Evolutionary conservation across 352 stramenopile species (phyloP).

Genomic region (Phytophthora nicotianae): DNA sequence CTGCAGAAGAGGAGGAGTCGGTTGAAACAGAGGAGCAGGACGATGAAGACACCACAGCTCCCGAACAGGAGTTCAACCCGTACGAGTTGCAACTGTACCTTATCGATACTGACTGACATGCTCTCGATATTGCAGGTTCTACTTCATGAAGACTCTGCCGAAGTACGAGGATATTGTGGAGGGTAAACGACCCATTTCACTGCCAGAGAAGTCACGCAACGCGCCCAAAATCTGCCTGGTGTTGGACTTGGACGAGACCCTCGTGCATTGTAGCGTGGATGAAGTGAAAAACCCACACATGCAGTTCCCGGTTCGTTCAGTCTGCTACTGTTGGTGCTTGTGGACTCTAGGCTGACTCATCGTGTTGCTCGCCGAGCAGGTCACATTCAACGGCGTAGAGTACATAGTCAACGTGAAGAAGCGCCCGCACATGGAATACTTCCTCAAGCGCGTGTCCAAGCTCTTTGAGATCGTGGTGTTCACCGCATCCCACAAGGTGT

Average conservation of each 20-base stretch:
- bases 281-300: constrained; percentile 93
- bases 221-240: constrained; percentile 86
- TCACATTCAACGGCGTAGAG: constrained; percentile 94
- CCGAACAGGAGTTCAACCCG: constrained; percentile 83
- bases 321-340: not conserved
- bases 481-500: constrained; percentile 95
- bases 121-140: constrained; percentile 53
- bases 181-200: constrained; percentile 50
- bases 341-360: not conserved
- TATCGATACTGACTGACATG: not conserved
- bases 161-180: constrained; percentile 78
- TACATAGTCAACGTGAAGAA: constrained; percentile 97
- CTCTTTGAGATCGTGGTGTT: constrained; percentile 99
- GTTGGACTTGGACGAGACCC: constrained; percentile 98
- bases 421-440: constrained; percentile 95
- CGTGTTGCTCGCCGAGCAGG: constrained; percentile 37
- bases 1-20: constrained; percentile 25
- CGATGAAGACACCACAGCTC: constrained; percentile 38
- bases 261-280: constrained; percentile 99
- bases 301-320: constrained; percentile 90
- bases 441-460: constrained; percentile 91
- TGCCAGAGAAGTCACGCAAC: constrained; percentile 58
- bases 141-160: constrained; percentile 87
- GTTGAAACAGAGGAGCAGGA: constrained; percentile 40
- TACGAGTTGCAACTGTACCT: constrained; percentile 21